These are phyloP conservation scores for Phymatotrichopsis omnivora DNA, from an alignment of 2,329 filamentous ascomycete genomes.

Conservation along the genomic window DNA sequence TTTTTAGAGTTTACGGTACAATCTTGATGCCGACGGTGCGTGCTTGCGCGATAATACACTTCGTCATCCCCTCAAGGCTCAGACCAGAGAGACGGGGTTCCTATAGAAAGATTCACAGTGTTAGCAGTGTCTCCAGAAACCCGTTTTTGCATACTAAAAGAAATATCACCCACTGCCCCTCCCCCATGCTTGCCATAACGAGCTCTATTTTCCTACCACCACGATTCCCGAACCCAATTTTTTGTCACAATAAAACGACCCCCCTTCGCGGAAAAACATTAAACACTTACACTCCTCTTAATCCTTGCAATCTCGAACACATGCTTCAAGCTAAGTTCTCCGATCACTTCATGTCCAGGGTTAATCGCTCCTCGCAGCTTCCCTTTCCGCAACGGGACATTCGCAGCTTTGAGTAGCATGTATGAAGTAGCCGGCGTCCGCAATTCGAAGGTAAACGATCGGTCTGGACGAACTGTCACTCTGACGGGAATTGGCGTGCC, in stretches of 20 bases:
- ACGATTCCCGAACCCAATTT: background rate
- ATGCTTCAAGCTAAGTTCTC: conserved; percentile 84
- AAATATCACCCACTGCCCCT: background rate
- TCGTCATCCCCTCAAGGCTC: conserved; percentile 60
- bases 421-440: conserved; percentile 92
- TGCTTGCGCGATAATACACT: conserved; percentile 62
- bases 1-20: conserved; percentile 53
- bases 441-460: conserved; percentile 85
- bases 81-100: conserved; percentile 65
- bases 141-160: conserved; percentile 34
- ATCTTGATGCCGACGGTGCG: conserved; percentile 66
- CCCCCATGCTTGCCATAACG: background rate
- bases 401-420: conserved; percentile 73
- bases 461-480: conserved; percentile 84
- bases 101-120: too few relatives aligned
- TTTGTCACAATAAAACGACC: too few relatives aligned
- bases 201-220: background rate
- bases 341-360: conserved; percentile 63
- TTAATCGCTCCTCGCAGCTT: conserved; percentile 64
- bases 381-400: conserved; percentile 59
- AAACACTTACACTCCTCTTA: conserved; percentile 46
- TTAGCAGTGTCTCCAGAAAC: too few relatives aligned
- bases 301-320: conserved; percentile 97
- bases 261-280: background rate
- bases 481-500: conserved; percentile 85